phyloP scores from a whole-genome alignment of 2,329 filamentous ascomycete species.

The Diaporthe eres region DNA sequence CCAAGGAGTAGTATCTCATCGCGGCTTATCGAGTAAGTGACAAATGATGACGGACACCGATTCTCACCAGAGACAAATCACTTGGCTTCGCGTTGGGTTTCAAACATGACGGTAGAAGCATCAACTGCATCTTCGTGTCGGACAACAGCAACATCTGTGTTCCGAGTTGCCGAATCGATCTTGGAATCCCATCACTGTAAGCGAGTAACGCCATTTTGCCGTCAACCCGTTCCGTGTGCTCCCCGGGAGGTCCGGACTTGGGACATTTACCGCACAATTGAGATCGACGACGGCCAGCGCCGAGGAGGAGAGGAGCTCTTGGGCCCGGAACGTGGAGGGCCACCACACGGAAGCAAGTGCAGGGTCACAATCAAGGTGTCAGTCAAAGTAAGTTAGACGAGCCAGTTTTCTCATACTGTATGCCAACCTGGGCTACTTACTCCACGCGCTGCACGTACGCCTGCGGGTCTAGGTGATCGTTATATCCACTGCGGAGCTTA shows the following conservation, averaged over 20 bases:
- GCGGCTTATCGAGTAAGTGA: neutral
- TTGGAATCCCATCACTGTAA: neutral
- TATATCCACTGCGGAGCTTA: slow-evolving; percentile 32
- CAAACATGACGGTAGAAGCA: neutral
- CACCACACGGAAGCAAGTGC: neutral
- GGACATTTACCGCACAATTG: slow-evolving; percentile 11
- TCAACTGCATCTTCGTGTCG: neutral
- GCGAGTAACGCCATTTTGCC: neutral
- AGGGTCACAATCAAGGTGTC: neutral
- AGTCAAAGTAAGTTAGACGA: neutral
- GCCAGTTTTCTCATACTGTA: neutral
- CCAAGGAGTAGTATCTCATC: neutral
- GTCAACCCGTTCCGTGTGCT: neutral
- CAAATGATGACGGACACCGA: neutral
- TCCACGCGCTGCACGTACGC: slow-evolving; percentile 1
- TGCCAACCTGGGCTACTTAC: neutral
- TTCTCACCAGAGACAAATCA: neutral
- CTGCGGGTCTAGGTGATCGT: slow-evolving; percentile 28
- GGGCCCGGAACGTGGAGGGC: neutral
- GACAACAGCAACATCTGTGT: neutral
- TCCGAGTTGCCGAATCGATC: neutral
- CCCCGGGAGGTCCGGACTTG: neutral
- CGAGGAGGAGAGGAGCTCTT: neutral
- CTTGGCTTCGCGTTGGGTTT: neutral
- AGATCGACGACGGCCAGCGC: slow-evolving; percentile 35